Evolutionary conservation across 2,329 filamentous ascomycete genomes (phyloP).

Genomic region (Cytospora piceicola): DNA sequence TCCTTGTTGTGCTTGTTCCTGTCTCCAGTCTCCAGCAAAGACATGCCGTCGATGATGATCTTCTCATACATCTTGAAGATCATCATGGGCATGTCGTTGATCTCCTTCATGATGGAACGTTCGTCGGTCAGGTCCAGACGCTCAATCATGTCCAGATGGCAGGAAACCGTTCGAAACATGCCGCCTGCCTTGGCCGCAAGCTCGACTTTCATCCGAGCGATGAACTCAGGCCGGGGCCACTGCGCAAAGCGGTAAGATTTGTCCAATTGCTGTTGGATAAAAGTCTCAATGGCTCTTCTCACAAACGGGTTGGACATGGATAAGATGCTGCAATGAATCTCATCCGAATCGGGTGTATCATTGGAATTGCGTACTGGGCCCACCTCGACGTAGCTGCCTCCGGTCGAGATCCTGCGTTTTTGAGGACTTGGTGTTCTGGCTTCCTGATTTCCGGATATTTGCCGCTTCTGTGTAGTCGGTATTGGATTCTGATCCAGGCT

Average conservation of each 20-base stretch:
- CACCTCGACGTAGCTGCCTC: background rate
- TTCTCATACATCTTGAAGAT: conserved; percentile 6
- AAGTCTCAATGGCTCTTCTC: background rate
- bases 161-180: conserved; percentile 18
- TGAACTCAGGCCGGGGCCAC: conserved; percentile 2
- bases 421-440: background rate
- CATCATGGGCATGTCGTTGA: background rate
- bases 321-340: conserved; percentile 1
- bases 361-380: too few species aligned
- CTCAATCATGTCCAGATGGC: conserved; percentile 14
- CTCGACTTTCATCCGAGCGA: background rate
- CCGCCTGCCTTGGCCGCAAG: background rate
- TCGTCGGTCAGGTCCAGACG: background rate
- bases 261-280: background rate
- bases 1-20: background rate
- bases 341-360: too few species aligned
- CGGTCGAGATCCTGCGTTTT: background rate
- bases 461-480: background rate
- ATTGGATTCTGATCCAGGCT: background rate
- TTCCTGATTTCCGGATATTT: background rate
- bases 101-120: background rate
- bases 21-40: background rate
- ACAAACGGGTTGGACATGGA: background rate
- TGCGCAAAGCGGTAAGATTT: background rate
- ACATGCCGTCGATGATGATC: background rate